Evolutionary conservation across 2,329 filamentous ascomycete genomes (phyloP).

Genomic region (Orbilia blumenaviensis): DNA sequence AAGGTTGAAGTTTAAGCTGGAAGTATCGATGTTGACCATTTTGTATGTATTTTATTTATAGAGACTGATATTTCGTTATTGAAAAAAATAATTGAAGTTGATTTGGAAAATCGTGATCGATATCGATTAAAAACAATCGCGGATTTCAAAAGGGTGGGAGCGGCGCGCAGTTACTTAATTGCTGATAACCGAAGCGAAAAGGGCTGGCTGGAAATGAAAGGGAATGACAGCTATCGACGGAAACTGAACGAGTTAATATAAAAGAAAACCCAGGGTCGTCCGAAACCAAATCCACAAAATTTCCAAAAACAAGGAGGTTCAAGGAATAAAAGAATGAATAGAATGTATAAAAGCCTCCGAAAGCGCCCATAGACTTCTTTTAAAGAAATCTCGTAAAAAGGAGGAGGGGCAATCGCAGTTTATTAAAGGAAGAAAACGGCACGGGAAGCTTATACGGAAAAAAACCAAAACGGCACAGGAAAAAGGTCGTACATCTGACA

Average conservation of each 20-base stretch:
- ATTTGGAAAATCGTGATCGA: background rate
- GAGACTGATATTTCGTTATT: background rate
- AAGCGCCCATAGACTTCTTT: background rate
- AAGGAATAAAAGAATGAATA: slow-evolving; percentile 14
- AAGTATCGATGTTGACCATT: slow-evolving; percentile 19
- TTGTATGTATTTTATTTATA: background rate
- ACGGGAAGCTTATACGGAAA: background rate
- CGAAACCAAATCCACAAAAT: no score
- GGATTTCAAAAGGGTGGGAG: background rate
- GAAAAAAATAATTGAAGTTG: background rate
- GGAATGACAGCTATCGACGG: background rate
- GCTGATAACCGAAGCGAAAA: background rate
- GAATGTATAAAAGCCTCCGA: background rate
- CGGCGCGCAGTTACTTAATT: no score
- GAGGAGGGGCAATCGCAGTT: background rate
- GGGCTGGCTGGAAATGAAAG: background rate
- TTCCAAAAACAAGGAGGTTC: background rate
- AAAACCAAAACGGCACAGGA: slow-evolving; percentile 7
- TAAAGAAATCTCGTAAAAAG: background rate
- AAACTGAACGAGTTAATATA: background rate
- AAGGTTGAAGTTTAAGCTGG: slow-evolving; percentile 22
- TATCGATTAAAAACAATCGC: background rate
- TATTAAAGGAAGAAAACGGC: slow-evolving; percentile 9
- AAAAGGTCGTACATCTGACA: background rate
- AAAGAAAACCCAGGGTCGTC: background rate